Conservation (phyloP, 164 flowering plant genomes). For the Liriodendron chinense region DNA sequence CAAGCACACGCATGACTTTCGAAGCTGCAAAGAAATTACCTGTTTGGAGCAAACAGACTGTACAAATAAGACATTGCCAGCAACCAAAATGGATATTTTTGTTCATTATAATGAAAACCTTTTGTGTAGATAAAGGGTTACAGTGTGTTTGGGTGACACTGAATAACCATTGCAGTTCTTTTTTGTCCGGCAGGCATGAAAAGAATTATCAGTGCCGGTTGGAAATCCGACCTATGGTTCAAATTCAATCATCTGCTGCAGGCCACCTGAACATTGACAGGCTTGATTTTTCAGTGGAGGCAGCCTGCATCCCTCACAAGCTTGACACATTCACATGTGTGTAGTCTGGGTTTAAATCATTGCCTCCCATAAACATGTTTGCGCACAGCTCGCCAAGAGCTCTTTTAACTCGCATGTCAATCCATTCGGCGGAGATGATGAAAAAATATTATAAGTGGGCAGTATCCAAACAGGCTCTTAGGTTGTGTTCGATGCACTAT, state of each 20-base stretch:
- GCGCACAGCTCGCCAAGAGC: background rate
- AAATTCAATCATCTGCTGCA: background rate
- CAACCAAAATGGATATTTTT: background rate
- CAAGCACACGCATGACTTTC: slow-evolving; percentile 37
- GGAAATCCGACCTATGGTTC: background rate
- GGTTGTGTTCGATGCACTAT: background rate
- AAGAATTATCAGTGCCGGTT: no score
- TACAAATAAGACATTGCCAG: background rate
- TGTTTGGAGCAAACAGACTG: slow-evolving; percentile 23
- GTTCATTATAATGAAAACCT: no score
- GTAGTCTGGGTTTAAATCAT: background rate
- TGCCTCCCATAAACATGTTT: background rate
- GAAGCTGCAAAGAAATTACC: slow-evolving; percentile 54
- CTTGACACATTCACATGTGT: background rate
- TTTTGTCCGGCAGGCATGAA: no score
- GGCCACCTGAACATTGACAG: background rate
- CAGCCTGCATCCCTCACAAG: background rate
- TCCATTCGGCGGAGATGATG: background rate
- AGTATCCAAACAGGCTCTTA: no score
- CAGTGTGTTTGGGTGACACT: no score
- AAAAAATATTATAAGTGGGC: no score
- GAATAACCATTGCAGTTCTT: no score
- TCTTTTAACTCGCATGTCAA: background rate
- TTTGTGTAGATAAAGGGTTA: no score
- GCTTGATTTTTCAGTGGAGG: background rate